Base-by-base conservation (phyloP, 768 basidiomycete species). In the Kwoniella sp. region DNA sequence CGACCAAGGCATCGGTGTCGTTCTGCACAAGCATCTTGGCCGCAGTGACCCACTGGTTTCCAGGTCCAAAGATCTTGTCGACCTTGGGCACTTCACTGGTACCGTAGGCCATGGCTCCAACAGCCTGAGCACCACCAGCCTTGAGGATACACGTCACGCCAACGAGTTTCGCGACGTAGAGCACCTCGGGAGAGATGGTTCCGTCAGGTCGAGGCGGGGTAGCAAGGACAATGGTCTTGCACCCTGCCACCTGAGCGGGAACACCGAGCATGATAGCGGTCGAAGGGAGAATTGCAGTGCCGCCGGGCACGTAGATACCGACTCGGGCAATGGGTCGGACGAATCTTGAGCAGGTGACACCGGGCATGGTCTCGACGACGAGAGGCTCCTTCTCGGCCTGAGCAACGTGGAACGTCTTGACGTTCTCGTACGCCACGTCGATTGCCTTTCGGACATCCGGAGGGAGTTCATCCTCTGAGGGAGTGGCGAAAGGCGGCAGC, bases 11-110 rank as follows among this genome's bases (percentile, higher is more conserved):
- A 65, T 92, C 88, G 11, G 92, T 92, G 70, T 99, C 95, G 74
- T 98, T 99, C 72, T 96, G 92, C 22, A 99, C 93, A 47, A 93
- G 76, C 95, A 99, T 96, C 78, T 99, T 99, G 45, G 93, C 95
- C 1, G 95, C 95, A 1, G 93, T 99, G 20, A 99, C 95, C 90
- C 92, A 99, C 73, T 98, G 95, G 72, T 99, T 99, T 22, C 95
- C 95, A 5, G 95, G 95, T 8, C 95, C 95, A 69, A 98, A 93
- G 63, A 99, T 91, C 78, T 99, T 99, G 79, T 99, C 95, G 22
- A 96, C 93, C 76, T 99, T 98, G 14, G 91, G 89, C 5, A 92
- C 89, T 3, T 86, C 86, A 71, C 88, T 80, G 5, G 95, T 99
- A 17, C 95, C 95, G 71, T 96, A 98, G 0, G 95, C 95, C 78